Base-by-base conservation (phyloP, 2,329 filamentous ascomycete genomes). In the Colletotrichum camelliae region DNA sequence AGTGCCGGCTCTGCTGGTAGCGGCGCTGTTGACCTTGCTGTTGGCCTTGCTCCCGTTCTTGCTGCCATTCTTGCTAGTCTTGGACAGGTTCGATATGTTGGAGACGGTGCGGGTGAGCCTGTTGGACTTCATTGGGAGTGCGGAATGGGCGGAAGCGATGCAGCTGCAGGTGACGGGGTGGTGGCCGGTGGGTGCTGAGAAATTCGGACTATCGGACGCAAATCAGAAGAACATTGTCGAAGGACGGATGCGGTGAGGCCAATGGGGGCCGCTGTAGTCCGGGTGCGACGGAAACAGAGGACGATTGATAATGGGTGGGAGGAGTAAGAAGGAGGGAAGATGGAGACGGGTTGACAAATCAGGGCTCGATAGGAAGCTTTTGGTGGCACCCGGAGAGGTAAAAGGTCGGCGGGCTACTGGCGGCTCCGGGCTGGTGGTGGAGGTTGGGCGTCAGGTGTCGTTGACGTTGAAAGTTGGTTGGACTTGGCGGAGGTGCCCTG, bases 1-100 rank as follows among this genome's bases (percentile, higher is more conserved):
- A 76, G 74, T 73, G 35, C 58, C 70, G 74, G 70, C 29, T 18
- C 74, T 80, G 79, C 67, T 81, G 79, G 78, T 79, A 31, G 80
- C 79, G 62, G 78, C 80, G 66, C 71, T 73, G 21, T 79, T 79
- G 70, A 37, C 58, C 15, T 39, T 52, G 31, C 61, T 74, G n/a
- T 60, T 39, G 24, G 24, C 31, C 61, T 68, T 75, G 69, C 57
- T 64, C 5, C 43, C 69, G 15, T 67, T 67, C 8, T 67, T 74
- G 57, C 67, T 75, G 48, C 62, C 43, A 21, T 21, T n/a, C 58
- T 64, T 74, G 55, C 71, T 71, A 39, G 27, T 37, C 21, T 35
- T 74, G 12, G 70, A 69, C 15, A 67, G 74, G 31, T 67, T 67
- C 10, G 66, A 68, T 13, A 74, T 27, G 74, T 39, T 74, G 70